Conservation (phyloP, 306 rosid species). For the Begonia peltatifolia region DNA sequence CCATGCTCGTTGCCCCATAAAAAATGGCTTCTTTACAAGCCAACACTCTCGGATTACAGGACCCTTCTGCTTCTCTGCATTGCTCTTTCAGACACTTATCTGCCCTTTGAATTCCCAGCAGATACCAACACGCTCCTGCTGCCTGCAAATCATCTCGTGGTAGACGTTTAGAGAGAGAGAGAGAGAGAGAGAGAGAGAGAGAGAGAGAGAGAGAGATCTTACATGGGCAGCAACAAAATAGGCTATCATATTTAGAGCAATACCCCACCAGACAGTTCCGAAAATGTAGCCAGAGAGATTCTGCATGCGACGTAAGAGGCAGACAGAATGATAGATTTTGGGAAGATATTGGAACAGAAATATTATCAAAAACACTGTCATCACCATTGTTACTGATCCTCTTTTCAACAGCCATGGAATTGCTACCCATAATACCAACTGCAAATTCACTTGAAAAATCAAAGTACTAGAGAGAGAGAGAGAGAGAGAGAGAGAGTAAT, state of each 20-base stretch:
- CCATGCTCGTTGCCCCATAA: constrained; percentile 31
- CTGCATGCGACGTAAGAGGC: constrained; percentile 77
- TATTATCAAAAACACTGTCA: constrained; percentile 59
- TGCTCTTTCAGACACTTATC: constrained; percentile 53
- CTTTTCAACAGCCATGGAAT: constrained; percentile 47
- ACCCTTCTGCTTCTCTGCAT: constrained; percentile 23
- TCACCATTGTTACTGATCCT: constrained; percentile 50
- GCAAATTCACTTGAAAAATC: constrained; percentile 6
- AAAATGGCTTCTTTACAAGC: constrained; percentile 54
- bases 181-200: no score
- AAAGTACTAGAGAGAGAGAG: background rate
- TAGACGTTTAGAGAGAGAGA: no score
- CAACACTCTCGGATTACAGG: constrained; percentile 35
- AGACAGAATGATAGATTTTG: constrained; percentile 65
- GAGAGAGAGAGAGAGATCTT: constrained; percentile 15
- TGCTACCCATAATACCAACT: constrained; percentile 73
- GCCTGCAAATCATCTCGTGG: constrained; percentile 30
- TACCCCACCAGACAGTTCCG: constrained; percentile 96
- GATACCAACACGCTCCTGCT: constrained; percentile 98
- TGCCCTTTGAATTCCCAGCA: constrained; percentile 79
- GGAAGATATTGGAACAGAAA: constrained; percentile 82
- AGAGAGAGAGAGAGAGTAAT: no score
- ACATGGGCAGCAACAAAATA: constrained; percentile 96
- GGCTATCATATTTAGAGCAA: constrained; percentile 83
- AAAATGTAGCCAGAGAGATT: constrained; percentile 66